A percentile compares a stretch with the other conserved stretches of the same genome.
Conservation (phyloP, 106 monocot genomes). For the Platanthera guangdongensis region DNA sequence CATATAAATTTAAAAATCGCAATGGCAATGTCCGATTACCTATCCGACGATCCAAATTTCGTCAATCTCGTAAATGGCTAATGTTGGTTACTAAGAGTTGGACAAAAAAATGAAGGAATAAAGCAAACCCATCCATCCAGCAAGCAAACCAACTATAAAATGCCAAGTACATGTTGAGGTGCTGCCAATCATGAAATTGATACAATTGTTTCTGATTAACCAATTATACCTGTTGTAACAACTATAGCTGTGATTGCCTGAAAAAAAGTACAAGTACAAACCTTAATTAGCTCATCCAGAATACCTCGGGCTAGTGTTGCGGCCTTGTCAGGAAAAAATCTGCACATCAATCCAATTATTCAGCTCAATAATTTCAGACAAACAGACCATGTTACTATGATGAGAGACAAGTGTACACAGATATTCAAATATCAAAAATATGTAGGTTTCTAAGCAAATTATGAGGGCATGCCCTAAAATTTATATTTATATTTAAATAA, state of each 20-base stretch:
- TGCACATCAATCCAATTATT: constrained; percentile 17
- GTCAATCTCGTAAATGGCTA: no score
- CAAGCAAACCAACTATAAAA: background rate
- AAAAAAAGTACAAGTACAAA: constrained; percentile 17
- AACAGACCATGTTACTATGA: background rate
- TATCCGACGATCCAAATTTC: no score
- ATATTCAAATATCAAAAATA: background rate
- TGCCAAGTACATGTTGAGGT: background rate
- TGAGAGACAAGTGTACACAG: background rate
- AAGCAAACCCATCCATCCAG: background rate
- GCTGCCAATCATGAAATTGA: background rate
- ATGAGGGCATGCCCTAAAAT: background rate
- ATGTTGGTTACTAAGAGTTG: no score
- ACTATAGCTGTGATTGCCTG: background rate
- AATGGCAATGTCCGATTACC: no score
- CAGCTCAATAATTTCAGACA: background rate
- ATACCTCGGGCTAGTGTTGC: constrained; percentile 45
- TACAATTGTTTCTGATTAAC: background rate
- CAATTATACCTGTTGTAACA: background rate
- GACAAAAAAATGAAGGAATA: background rate
- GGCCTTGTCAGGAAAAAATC: constrained; percentile 77
- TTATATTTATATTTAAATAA: no score
- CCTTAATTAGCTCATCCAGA: constrained; percentile 74
- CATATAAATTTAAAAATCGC: no score
- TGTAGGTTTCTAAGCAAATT: background rate